Conservation (phyloP, 768 basidiomycete genomes). For the Podaxis sp. region DNA sequence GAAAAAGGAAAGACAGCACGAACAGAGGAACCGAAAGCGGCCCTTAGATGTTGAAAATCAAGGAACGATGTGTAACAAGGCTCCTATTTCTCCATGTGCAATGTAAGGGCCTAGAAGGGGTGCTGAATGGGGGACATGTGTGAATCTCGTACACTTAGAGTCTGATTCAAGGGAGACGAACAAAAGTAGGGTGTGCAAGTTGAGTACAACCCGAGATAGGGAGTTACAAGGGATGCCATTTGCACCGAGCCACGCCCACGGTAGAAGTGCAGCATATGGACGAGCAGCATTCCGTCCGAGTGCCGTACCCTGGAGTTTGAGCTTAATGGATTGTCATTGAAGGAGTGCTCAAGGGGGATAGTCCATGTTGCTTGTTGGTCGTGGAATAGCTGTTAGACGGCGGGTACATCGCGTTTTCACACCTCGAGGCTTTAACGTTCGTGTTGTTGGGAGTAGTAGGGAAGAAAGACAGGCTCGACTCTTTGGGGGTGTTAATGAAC, state of each 20-base stretch:
- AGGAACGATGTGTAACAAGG: too few species aligned
- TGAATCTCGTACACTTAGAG: not conserved
- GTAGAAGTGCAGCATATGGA: not conserved
- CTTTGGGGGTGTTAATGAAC: too few species aligned
- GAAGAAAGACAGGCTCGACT: too few species aligned
- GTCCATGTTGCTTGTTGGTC: not conserved
- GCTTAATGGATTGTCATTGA: not conserved
- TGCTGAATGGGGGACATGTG: too few species aligned
- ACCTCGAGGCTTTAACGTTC: too few species aligned
- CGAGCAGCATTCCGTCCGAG: not conserved
- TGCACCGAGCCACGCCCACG: not conserved
- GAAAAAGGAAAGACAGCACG: too few species aligned
- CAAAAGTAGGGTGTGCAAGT: not conserved
- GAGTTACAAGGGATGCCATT: not conserved
- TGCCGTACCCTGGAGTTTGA: not conserved
- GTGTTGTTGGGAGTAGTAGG: too few species aligned
- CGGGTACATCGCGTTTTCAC: not conserved
- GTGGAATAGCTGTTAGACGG: not conserved
- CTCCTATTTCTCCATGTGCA: too few species aligned
- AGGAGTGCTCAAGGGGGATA: not conserved
- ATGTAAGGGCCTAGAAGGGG: too few species aligned
- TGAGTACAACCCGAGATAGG: not conserved
- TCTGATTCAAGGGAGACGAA: not conserved
- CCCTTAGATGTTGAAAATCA: too few species aligned
- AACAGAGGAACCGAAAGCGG: too few species aligned